Conservation (phyloP, 345 rosid genomes). For the Jatropha curcas region DNA sequence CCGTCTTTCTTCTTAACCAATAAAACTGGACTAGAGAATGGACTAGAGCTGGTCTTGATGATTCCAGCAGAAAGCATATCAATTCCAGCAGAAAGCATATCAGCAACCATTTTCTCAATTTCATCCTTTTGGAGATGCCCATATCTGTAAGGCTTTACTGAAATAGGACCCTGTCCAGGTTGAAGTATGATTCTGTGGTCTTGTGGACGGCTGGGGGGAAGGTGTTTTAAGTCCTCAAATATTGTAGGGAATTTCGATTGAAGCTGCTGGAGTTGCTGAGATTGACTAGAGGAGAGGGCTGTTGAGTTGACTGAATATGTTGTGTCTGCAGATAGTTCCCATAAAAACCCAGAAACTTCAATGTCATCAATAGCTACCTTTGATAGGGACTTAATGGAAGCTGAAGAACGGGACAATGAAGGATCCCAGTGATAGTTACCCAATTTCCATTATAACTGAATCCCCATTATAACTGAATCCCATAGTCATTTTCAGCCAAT, state of each 20-base stretch:
- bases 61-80: no score
- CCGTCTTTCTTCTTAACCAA: not conserved
- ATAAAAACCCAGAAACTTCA: not conserved
- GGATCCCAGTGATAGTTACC: not conserved
- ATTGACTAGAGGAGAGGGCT: not conserved
- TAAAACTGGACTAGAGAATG: not conserved
- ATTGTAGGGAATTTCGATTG: not conserved
- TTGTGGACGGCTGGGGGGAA: not conserved
- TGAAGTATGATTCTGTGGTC: not conserved
- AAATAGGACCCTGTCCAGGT: not conserved
- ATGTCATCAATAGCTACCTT: not conserved
- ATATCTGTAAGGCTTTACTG: conserved; percentile 2
- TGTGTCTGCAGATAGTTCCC: not conserved
- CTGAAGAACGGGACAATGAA: not conserved
- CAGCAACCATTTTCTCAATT: not conserved
- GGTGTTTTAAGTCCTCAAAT: not conserved
- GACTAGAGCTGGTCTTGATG: not conserved
- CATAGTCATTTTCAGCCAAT: not conserved
- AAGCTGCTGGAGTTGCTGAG: not conserved
- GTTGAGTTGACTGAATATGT: not conserved
- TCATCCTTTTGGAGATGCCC: not conserved
- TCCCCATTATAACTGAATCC: no score
- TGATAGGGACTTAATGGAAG: not conserved
- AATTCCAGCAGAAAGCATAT: not conserved
- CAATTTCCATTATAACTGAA: not conserved